Conservation (phyloP, 2,329 filamentous ascomycete genomes). For the Huntiella abstrusa region DNA sequence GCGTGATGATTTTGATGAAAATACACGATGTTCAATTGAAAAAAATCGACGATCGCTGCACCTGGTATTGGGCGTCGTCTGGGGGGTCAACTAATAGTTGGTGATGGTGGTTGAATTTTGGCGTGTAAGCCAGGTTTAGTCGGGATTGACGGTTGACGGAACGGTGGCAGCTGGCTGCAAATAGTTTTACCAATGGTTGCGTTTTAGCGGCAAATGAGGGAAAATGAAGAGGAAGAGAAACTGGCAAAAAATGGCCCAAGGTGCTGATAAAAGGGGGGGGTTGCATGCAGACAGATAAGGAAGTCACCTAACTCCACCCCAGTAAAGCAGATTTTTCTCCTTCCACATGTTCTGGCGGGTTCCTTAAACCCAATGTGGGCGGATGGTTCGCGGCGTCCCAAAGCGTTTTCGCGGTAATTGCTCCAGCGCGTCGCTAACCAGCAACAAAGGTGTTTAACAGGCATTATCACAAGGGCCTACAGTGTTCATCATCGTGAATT, state of each 20-base stretch:
- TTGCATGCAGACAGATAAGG: conserved; percentile 8
- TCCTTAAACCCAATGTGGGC: not conserved
- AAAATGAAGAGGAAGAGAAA: not conserved
- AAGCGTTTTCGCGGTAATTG: not conserved
- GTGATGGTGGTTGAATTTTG: conserved; percentile 10
- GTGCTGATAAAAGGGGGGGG: conserved; percentile 5
- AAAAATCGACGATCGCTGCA: not conserved
- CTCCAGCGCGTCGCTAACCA: conserved; percentile 5
- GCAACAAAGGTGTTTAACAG: not conserved
- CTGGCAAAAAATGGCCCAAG: too few species aligned
- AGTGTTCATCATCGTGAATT: too few species aligned
- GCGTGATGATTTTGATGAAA: conserved; percentile 9
- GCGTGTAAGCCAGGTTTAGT: conserved; percentile 6
- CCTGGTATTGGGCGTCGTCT: not conserved
- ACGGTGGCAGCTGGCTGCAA: not conserved
- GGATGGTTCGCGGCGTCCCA: not conserved
- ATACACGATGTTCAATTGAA: conserved; percentile 7
- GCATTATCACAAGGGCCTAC: too few species aligned
- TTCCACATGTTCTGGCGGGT: not conserved
- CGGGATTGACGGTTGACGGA: not conserved
- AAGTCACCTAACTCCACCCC: conserved; percentile 7
- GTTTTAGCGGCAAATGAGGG: conserved; percentile 5
- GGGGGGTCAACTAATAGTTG: conserved; percentile 3
- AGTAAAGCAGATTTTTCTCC: conserved; percentile 7
- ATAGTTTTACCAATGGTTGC: conserved; percentile 5